Conservation (phyloP, 1,139 yeast species). For the Groenewaldozyma auringiensis region DNA sequence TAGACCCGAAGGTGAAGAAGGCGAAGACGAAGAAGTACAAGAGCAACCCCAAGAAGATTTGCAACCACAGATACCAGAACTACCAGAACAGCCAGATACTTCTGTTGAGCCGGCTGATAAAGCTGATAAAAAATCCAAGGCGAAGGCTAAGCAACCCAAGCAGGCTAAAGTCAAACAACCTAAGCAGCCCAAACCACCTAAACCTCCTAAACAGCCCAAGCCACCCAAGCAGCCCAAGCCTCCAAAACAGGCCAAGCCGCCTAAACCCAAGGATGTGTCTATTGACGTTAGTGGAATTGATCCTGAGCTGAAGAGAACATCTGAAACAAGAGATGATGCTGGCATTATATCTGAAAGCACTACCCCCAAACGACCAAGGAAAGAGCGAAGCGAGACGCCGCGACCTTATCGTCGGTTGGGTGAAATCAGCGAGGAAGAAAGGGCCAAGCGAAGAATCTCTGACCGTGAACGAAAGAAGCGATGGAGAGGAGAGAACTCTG, state of each 20-base stretch:
- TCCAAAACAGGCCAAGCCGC: neutral
- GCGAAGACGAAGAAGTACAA: conserved; percentile 4
- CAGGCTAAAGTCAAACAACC: neutral
- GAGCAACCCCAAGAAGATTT: neutral
- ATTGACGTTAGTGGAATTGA: conserved; percentile 1
- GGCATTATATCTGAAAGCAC: neutral
- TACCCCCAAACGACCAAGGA: neutral
- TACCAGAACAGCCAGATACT: neutral
- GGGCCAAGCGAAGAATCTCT: conserved; percentile 57
- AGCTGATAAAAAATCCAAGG: neutral
- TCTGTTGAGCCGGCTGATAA: neutral
- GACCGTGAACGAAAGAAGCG: conserved; percentile 81
- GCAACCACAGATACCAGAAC: neutral
- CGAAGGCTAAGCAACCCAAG: neutral
- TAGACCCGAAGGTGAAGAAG: conserved; percentile 18
- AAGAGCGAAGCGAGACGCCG: neutral
- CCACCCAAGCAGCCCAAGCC: neutral
- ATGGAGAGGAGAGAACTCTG: conserved; percentile 82
- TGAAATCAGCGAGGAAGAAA: conserved; percentile 32
- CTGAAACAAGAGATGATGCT: neutral
- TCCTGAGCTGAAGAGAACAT: conserved; percentile 5
- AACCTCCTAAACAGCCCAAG: neutral
- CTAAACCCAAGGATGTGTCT: neutral
- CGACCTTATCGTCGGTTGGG: conserved; percentile 1
- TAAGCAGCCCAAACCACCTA: neutral